These are phyloP conservation scores for Sideroxylon spinosum DNA, from an alignment of 179 eudicot species.

Conservation along the genomic window DNA sequence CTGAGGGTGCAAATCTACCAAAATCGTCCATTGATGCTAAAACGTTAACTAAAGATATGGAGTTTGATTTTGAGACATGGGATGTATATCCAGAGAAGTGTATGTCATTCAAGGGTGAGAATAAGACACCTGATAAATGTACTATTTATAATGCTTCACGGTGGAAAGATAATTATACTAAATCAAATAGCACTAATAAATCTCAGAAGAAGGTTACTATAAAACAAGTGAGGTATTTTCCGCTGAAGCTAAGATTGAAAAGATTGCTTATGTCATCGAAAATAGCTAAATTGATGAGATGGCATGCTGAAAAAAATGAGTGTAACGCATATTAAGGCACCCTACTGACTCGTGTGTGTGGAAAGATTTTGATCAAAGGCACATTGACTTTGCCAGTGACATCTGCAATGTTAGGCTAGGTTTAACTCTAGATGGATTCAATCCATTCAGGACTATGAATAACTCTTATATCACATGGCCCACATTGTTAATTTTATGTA, in stretches of 20 bases:
- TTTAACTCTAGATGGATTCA: constrained; percentile 13
- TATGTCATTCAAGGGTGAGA: too few species aligned
- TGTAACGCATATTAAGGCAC: neutral
- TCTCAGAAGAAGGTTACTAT: neutral
- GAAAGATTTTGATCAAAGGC: constrained; percentile 3
- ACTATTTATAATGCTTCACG: too few species aligned
- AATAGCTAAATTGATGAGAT: constrained; percentile 10
- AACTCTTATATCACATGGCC: constrained; percentile 1
- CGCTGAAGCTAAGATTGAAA: constrained; percentile 10
- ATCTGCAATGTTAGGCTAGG: constrained; percentile 9
- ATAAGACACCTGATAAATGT: too few species aligned
- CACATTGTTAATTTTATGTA: neutral
- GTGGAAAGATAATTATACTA: too few species aligned
- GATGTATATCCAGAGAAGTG: too few species aligned
- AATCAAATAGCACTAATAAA: too few species aligned
- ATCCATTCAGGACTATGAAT: neutral
- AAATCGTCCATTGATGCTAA: too few species aligned
- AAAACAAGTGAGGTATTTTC: constrained; percentile 4
- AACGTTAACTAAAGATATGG: too few species aligned
- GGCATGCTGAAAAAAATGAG: constrained; percentile 2
- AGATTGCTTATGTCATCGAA: constrained; percentile 14
- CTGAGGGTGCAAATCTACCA: too few species aligned
- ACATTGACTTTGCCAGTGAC: constrained; percentile 2
- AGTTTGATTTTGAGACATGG: too few species aligned
- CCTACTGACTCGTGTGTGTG: constrained; percentile 9